Percentiles rank a stretch among this genome's conserved stretches.
These are phyloP conservation scores for Musa troglodytarum DNA, from an alignment of 176 grass and related monocot genomes.

Conservation along the genomic window DNA sequence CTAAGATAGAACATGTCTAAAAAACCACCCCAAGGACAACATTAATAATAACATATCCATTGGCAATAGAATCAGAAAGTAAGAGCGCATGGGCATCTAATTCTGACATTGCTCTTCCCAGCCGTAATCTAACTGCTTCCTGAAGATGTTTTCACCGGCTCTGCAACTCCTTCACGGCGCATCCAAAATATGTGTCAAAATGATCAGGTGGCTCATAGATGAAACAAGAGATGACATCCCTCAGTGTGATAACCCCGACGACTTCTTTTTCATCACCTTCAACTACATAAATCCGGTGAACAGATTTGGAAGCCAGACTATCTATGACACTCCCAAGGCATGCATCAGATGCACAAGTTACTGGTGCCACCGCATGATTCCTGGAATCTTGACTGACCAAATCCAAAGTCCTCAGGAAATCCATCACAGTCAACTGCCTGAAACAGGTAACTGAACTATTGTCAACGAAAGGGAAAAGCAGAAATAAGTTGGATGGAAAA, in stretches of 20 bases:
- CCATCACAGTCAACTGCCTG: slow-evolving; percentile 62
- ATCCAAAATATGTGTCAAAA: slow-evolving; percentile 39
- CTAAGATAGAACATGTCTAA: not conserved
- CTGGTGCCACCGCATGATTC: slow-evolving; percentile 28
- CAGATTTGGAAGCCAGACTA: slow-evolving; percentile 63
- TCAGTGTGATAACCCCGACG: slow-evolving; percentile 63
- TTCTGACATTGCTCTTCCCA: not conserved
- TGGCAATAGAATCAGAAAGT: not conserved
- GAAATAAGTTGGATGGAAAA: not conserved
- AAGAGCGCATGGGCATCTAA: not conserved
- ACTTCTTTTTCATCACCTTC: slow-evolving; percentile 33
- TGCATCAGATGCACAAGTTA: slow-evolving; percentile 43
- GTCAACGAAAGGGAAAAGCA: not conserved
- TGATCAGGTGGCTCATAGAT: slow-evolving; percentile 60
- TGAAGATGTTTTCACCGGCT: not conserved
- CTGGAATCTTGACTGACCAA: slow-evolving; percentile 47
- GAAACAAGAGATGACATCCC: slow-evolving; percentile 93
- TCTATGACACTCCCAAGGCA: slow-evolving; percentile 75
- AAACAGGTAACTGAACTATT: not conserved
- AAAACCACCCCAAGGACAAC: too few species aligned
- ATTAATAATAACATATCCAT: too few species aligned
- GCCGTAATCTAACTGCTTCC: not conserved
- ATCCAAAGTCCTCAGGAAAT: slow-evolving; percentile 66
- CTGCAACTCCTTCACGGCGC: slow-evolving; percentile 19
- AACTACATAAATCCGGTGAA: slow-evolving; percentile 79